Base-by-base conservation (phyloP, 2,329 filamentous ascomycete species). In the Hypoxylon sp. region DNA sequence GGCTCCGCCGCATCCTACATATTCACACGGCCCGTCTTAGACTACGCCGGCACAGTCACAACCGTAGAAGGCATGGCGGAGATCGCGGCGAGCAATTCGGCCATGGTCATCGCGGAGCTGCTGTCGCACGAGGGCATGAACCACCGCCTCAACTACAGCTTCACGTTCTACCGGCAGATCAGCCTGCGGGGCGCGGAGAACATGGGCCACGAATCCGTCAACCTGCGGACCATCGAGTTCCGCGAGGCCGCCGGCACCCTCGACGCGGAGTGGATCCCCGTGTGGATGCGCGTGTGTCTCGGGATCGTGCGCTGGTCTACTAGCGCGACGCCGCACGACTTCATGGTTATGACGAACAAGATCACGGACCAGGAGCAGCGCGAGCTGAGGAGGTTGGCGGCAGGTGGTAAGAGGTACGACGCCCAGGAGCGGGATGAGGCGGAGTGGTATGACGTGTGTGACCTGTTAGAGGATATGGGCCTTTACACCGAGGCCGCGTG, bases 171-270 rank as follows among this genome's bases (percentile, higher is more conserved):
- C 68, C 44, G 9, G 29, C 14, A 59, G 9, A 24, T n/a, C 6
- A 24, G 0, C 8, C 39, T 71, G 17, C 19, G 17, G 17, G 14
- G 19, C 19, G 24, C 54, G 19, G 44, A 47, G 17, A 1, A 4
- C 1, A 17, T 4, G 14, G 26, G n/a, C 29, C 13, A 19, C 35
- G 44, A 53, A 56, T 31, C n/a, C 5, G 4, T 2, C 1, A 68
- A 53, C 26, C 24, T 37, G 3, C 63, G 60, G 17, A 73, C 65
- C 24, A 52, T 83, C 50, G 81, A 83, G 74, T 79, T 80, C 55
- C 80, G 81, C 48, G 78, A 80, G 67, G 81, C 77, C 0, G 69
- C 60, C 5, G 80, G 80, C 0, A 74, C 77, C 2, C 62, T 83
- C 13, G 75, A 81, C 44, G 67, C 77, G 8, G 71, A 72, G 3